Evolutionary conservation across 805 yeast species (phyloP), one percentile per base, ranked within the genome.

Genomic region (Ogataea ramenticola): DNA sequence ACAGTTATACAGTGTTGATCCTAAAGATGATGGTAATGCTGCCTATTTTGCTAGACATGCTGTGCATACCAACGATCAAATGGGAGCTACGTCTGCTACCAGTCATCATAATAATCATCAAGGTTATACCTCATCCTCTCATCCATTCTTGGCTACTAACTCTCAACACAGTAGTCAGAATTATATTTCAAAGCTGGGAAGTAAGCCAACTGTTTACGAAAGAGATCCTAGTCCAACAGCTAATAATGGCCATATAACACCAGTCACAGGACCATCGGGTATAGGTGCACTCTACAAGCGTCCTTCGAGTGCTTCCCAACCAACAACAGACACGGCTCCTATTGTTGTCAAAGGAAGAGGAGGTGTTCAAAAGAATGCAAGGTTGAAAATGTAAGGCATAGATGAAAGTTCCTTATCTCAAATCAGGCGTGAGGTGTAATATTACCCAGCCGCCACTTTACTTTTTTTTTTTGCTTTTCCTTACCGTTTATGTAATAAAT

Each of bases 321-420:
- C 43, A 15, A 51, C 52, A 14, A 45, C 51, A 24, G 48, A 43
- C 26, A 38, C 50, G 14, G 39, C 46, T 14, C 41, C 46, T 20
- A 50, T 53, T 11, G 46, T 46, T 3, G 53, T 52, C 12, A 53
- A 48, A 31, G 58, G 58, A 32, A 48, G 58, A 42, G 58, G 58
- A 9, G 58, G 58, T 36, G 43, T 54, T n/a, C 58, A 54, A 42
- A 46, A 45, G 17, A 53, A 47, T 41, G 43, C 52, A 12, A 54
- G 49, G 32, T 39, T 54, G 37, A 53, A 49, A 36, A 53, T 54
- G 57, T 53, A 42, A 42, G 33, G 4, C 35, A n/a, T n/a, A n/a
- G n/a, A n/a, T n/a, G n/a, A n/a, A n/a, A n/a, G n/a, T n/a, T n/a
- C 17, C 33, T n/a, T 33, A 17, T 15, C 21, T 33, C 7, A 33